phyloP scores from a whole-genome alignment of 2,329 filamentous ascomycete species.

The Ophiocordyceps robertsii region DNA sequence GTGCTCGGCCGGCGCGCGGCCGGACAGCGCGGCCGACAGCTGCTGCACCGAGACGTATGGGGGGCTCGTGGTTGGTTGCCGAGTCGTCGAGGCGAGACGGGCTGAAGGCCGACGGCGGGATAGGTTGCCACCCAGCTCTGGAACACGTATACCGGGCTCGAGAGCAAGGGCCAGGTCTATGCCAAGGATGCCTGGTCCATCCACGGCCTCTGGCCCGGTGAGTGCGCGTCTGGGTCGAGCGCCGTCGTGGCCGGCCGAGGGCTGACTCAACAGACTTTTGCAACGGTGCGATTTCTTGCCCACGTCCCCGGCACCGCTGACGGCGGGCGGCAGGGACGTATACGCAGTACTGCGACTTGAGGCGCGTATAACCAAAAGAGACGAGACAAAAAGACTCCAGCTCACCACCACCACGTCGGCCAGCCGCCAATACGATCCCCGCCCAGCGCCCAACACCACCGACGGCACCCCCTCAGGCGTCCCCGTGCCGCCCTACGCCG shows the following conservation, averaged over 20 bases:
- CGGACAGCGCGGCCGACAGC: constrained; percentile 33
- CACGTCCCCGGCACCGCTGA: no score
- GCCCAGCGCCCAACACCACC: constrained; percentile 49
- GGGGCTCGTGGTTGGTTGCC: constrained; percentile 32
- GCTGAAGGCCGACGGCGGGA: background rate
- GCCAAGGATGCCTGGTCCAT: constrained; percentile 44
- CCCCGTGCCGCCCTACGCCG: constrained; percentile 43
- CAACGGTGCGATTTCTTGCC: constrained; percentile 25
- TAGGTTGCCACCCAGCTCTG: constrained; percentile 49
- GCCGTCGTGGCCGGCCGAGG: no score
- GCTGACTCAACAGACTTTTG: no score
- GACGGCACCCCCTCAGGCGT: constrained; percentile 37
- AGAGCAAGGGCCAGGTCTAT: constrained; percentile 41
- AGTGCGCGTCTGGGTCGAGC: no score
- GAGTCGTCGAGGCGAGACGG: background rate
- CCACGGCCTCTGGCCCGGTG: constrained; percentile 43
- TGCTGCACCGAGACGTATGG: constrained; percentile 55
- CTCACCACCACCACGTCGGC: constrained; percentile 8
- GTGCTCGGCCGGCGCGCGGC: constrained; percentile 31
- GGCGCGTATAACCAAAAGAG: no score
- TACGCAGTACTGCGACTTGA: constrained; percentile 54
- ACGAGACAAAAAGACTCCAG: no score
- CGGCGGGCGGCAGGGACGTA: constrained; percentile 40
- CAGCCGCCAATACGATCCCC: constrained; percentile 51
- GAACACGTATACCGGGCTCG: constrained; percentile 48